A percentile compares a stretch with the other conserved stretches of the same genome.
Evolutionary conservation across 2,329 filamentous ascomycete species (phyloP).

Genomic region (Aspergillus awamori): DNA sequence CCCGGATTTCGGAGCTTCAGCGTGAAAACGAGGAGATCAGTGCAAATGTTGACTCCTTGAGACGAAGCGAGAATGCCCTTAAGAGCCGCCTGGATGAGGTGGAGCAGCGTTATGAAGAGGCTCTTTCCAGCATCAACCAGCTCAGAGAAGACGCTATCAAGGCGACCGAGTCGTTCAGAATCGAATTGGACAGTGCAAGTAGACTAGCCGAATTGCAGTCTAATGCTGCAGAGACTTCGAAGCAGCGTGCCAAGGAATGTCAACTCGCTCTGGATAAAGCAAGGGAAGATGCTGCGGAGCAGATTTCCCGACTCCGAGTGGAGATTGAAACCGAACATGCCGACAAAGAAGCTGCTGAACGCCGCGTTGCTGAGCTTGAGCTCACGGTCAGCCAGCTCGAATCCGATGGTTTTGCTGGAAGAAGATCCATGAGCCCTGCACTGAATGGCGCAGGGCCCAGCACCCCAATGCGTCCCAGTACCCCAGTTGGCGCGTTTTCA

Average conservation of each 20-base stretch:
- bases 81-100: slow-evolving; percentile 80
- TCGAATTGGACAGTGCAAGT: slow-evolving; percentile 79
- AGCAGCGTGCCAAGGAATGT: slow-evolving; percentile 62
- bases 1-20: slow-evolving; percentile 84
- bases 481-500: slow-evolving; percentile 54
- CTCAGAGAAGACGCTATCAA: slow-evolving; percentile 80
- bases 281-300: slow-evolving; percentile 64
- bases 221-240: slow-evolving; percentile 61
- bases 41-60: slow-evolving; percentile 74
- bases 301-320: slow-evolving; percentile 57
- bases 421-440: slow-evolving; percentile 57
- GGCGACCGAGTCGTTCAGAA: slow-evolving; percentile 81
- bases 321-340: slow-evolving; percentile 60
- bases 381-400: slow-evolving; percentile 63
- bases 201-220: slow-evolving; percentile 75
- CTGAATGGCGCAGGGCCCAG: slow-evolving; percentile 54
- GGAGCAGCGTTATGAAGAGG: slow-evolving; percentile 83
- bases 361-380: slow-evolving; percentile 67
- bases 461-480: slow-evolving; percentile 55
- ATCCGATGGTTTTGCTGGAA: slow-evolving; percentile 50
- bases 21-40: slow-evolving; percentile 83
- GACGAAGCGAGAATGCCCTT: slow-evolving; percentile 77
- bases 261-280: slow-evolving; percentile 59
- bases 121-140: slow-evolving; percentile 77
- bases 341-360: slow-evolving; percentile 65